A percentile compares a stretch with the other conserved stretches of the same genome.
Conservation (phyloP, 169 alveolate species). For the Hepatocystis sp. region DNA sequence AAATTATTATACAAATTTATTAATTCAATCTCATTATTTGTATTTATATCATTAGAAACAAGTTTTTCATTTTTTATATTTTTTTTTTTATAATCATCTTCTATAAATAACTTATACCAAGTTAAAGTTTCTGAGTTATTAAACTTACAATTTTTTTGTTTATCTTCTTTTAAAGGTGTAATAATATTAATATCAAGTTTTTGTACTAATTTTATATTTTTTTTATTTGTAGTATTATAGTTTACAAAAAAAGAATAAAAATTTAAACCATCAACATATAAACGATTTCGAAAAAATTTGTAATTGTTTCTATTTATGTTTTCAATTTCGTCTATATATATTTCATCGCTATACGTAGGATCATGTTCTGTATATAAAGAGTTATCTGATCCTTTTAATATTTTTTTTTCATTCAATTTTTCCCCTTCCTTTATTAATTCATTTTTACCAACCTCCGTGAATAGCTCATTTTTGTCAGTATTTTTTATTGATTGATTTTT, state of each 20-base stretch:
- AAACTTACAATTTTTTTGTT: background rate
- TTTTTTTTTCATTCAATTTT: no score
- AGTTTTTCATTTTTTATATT: slow-evolving; percentile 46
- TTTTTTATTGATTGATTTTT: no score
- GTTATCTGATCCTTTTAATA: no score
- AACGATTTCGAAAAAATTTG: slow-evolving; percentile 13
- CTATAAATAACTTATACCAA: slow-evolving; percentile 33
- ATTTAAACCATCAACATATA: slow-evolving; percentile 46
- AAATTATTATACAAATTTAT: slow-evolving; percentile 11
- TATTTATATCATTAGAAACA: slow-evolving; percentile 1
- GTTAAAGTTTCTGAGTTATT: background rate
- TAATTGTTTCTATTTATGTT: slow-evolving; percentile 54
- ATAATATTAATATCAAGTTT: slow-evolving; percentile 6
- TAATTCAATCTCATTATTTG: slow-evolving; percentile 4
- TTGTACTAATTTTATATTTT: background rate
- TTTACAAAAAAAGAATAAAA: slow-evolving; percentile 54
- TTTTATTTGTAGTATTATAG: slow-evolving; percentile 34
- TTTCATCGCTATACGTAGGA: no score
- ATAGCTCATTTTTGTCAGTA: no score
- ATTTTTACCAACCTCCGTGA: no score
- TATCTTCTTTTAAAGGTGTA: background rate
- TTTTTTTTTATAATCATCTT: slow-evolving; percentile 32
- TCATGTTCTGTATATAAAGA: no score
- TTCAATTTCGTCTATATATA: slow-evolving; percentile 34
- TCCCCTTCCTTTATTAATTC: no score